phyloP scores from a whole-genome alignment of 306 rosid genomes.

The Hippophae rhamnoides region DNA sequence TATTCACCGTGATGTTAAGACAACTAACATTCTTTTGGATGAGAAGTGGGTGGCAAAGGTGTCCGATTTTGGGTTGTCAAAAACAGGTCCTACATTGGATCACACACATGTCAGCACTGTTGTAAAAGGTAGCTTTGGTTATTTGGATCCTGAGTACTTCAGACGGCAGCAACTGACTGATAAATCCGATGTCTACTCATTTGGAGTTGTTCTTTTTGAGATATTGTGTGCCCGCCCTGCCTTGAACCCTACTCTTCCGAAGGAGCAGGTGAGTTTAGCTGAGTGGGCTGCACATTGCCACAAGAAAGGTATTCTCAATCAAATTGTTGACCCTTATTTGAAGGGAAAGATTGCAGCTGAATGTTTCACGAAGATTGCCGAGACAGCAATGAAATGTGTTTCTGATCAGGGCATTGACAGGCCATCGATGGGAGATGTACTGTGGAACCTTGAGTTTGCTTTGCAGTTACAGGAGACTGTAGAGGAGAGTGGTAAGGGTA shows the following conservation, averaged over 20 bases:
- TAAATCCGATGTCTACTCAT: constrained; percentile 23
- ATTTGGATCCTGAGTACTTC: constrained; percentile 17
- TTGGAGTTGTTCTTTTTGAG: constrained; percentile 17
- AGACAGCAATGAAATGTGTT: background rate
- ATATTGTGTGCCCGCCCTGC: constrained; percentile 13
- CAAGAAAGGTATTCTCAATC: background rate
- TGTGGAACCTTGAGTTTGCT: constrained; percentile 3
- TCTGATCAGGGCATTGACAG: background rate
- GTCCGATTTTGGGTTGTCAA: constrained; percentile 9
- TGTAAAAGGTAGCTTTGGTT: constrained; percentile 19
- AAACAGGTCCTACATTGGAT: constrained; percentile 33
- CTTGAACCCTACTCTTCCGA: background rate
- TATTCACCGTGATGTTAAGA: constrained; percentile 15
- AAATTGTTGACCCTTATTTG: constrained; percentile 8
- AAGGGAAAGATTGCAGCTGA: constrained; percentile 4
- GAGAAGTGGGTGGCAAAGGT: constrained; percentile 24
- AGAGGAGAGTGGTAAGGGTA: background rate
- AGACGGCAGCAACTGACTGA: constrained; percentile 7
- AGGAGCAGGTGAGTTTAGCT: constrained; percentile 6
- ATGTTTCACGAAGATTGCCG: background rate
- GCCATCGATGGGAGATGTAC: constrained; percentile 12
- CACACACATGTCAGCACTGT: constrained; percentile 4
- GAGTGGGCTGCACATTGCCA: background rate
- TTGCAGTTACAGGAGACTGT: constrained; percentile 12
- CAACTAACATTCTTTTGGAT: constrained; percentile 13